phyloP scores from a whole-genome alignment of 2,329 filamentous ascomycete genomes.

The Sporothrix luriei region DNA sequence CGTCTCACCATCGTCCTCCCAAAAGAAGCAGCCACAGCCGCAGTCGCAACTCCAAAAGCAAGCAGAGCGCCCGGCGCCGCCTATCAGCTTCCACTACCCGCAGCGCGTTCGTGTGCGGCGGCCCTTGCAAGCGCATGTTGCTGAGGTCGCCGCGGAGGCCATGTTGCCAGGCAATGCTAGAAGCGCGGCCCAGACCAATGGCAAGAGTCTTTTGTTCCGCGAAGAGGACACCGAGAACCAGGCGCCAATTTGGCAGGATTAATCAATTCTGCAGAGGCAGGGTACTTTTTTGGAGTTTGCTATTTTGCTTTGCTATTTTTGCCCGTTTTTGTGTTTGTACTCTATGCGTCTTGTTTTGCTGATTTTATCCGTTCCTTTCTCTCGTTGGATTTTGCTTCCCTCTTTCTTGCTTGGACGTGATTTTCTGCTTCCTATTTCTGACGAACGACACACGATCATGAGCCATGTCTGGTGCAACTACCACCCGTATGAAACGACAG shows the following conservation, averaged over 20 bases:
- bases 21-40: not conserved
- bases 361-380: not conserved
- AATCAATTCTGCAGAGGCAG: not conserved
- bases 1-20: conserved; percentile 9
- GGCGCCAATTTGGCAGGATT: conserved; percentile 28
- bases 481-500: not conserved
- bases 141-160: conserved; percentile 16
- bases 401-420: not conserved
- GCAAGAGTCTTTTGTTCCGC: conserved; percentile 18
- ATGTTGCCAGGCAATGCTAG: not conserved
- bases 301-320: not conserved
- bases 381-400: not conserved
- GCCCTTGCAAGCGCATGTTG: conserved; percentile 24
- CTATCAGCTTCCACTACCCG: conserved; percentile 42
- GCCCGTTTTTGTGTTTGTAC: not conserved
- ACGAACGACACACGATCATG: conserved; percentile 25
- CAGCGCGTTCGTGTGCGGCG: conserved; percentile 37
- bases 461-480: not conserved
- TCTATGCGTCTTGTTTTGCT: not conserved
- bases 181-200: not conserved
- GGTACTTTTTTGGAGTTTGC: not conserved
- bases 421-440: not conserved
- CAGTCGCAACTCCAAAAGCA: not conserved
- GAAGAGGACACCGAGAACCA: conserved; percentile 28
- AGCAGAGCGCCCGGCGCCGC: conserved; percentile 26